phyloP scores from a whole-genome alignment of 148 eudicot species.

The Oxyria digyna region DNA sequence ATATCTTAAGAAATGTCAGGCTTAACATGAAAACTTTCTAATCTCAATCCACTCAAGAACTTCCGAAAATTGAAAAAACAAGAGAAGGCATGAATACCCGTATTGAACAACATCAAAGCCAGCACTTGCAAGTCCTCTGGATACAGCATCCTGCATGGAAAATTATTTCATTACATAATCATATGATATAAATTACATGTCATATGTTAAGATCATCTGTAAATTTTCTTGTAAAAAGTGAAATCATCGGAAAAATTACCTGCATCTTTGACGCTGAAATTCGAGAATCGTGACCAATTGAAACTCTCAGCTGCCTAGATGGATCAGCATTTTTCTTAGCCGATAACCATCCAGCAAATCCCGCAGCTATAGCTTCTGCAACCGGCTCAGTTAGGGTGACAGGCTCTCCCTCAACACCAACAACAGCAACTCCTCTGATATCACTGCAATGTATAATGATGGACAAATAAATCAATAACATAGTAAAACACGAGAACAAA shows the following conservation, averaged over 20 bases:
- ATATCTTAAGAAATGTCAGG: too few relatives aligned
- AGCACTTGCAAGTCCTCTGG: constrained; percentile 75
- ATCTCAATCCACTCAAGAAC: background rate
- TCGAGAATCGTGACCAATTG: constrained; percentile 91
- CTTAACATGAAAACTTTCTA: background rate
- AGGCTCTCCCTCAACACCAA: constrained; percentile 91
- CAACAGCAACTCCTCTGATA: constrained; percentile 96
- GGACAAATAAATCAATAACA: background rate
- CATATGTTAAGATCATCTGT: background rate
- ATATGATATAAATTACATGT: background rate
- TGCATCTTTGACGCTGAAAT: constrained; percentile 84
- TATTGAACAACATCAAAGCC: constrained; percentile 73
- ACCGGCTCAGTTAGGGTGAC: constrained; percentile 79
- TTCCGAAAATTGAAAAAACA: background rate
- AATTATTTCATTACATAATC: background rate
- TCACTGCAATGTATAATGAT: constrained; percentile 41
- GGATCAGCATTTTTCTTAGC: constrained; percentile 53
- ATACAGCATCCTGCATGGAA: constrained; percentile 83
- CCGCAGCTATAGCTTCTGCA: constrained; percentile 96
- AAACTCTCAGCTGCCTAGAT: constrained; percentile 50
- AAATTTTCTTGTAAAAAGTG: background rate
- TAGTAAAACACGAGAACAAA: background rate
- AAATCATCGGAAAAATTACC: constrained; percentile 36
- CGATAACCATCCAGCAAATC: constrained; percentile 79
- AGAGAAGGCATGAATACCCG: constrained; percentile 40